A percentile compares a stretch with the other conserved stretches of the same genome.
These are phyloP conservation scores for Monilinia vaccinii-corymbosi DNA, from an alignment of 2,329 filamentous ascomycete species.

Conservation along the genomic window DNA sequence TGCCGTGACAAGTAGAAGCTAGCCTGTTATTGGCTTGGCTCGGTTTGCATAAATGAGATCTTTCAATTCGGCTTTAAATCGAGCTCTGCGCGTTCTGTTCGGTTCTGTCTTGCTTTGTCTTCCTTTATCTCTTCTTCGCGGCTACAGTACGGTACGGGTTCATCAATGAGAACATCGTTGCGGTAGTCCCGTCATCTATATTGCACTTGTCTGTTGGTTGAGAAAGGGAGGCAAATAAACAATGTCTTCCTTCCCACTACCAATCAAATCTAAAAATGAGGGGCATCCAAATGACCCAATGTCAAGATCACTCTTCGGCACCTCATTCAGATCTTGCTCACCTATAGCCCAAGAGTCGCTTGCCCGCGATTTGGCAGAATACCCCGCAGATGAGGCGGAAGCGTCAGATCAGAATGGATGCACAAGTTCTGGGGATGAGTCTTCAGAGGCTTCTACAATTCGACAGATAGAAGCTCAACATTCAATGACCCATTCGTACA, in stretches of 20 bases:
- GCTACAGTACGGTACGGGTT: background rate
- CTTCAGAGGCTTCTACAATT: conserved; percentile 28
- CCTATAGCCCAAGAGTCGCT: conserved; percentile 58
- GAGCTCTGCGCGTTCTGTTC: no score
- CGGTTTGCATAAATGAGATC: no score
- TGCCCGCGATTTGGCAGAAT: conserved; percentile 57
- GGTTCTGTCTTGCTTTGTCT: background rate
- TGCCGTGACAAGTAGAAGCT: no score
- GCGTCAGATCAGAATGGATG: conserved; percentile 33
- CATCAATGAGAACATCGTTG: background rate
- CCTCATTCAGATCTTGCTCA: conserved; percentile 48
- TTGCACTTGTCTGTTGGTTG: background rate
- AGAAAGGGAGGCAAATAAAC: background rate
- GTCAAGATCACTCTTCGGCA: conserved; percentile 30
- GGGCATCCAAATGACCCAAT: conserved; percentile 15
- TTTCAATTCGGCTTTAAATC: no score
- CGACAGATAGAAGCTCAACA: conserved; percentile 30
- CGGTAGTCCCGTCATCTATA: background rate
- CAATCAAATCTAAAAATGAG: conserved; percentile 16
- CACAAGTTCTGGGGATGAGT: conserved; percentile 32
- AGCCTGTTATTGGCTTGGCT: no score
- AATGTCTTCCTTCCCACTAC: conserved; percentile 24
- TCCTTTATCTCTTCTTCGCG: background rate
- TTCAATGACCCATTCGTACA: conserved; percentile 58
- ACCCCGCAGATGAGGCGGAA: conserved; percentile 46